Base-by-base conservation (phyloP, 2,329 filamentous ascomycete genomes). In the Pseudomassariella vexata region DNA sequence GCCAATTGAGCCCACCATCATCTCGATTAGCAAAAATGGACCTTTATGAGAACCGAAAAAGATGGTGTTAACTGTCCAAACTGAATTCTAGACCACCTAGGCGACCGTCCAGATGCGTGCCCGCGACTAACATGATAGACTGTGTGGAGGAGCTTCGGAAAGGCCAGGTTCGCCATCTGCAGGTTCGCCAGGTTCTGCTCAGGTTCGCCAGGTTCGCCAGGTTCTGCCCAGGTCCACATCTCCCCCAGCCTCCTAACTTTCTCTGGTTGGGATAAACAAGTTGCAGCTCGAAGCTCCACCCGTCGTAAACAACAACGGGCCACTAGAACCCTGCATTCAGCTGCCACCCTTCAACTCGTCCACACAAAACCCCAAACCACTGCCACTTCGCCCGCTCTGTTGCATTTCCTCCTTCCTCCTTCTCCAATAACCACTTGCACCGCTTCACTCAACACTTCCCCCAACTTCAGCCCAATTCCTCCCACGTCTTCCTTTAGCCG, bases 381-480 rank as follows among this genome's bases (percentile, higher is more conserved):
- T 32, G 16, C 34, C 27, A 15, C 32, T 14, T 17, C 17, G 25
- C 24, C 24, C 32, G 14, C 15, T 8, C 29, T 23, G 8, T 32
- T 19, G 4, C 9, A 24, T 22, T 24, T 34, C 32, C 24, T 18
- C 26, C 24, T 19, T 33, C 24, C 31, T 26, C 27, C 30, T 34
- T 28, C 15, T 35, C 32, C 28, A 26, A 32, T 35, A 32, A 24
- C 18, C 28, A 26, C 16, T 19, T 22, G 17, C 25, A 34, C 32
- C 32, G 32, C 32, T 34, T 22, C 26, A 9, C 27, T 25, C 27
- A 35, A 20, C 21, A 14, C 27, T 14, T 25, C 20, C 33, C 44
- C 46, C 51, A 44, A 44, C 41, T 43, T 38, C 38, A 41, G 52
- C 49, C 43, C 46, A 50, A 51, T 45, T 44, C 47, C 50, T 49